These are phyloP conservation scores for Aspergillus chevalieri DNA, from an alignment of 2,329 filamentous ascomycete genomes.

Conservation along the genomic window DNA sequence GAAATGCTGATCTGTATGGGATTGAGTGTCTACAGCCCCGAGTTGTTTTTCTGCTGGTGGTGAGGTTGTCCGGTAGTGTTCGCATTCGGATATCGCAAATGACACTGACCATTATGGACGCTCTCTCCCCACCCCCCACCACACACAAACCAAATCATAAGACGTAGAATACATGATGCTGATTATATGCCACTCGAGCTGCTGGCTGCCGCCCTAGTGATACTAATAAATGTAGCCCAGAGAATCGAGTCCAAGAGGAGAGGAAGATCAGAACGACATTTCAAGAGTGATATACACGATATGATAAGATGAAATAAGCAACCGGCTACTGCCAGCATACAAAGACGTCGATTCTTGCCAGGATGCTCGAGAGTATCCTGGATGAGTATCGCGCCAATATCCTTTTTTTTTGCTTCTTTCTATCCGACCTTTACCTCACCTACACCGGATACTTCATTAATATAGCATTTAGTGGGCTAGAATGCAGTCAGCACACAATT, in stretches of 20 bases:
- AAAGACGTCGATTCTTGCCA: slow-evolving; percentile 22
- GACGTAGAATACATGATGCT: too few relatives aligned
- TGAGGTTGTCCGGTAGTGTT: background rate
- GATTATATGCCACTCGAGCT: background rate
- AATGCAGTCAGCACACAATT: slow-evolving; percentile 11
- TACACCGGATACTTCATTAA: slow-evolving; percentile 18
- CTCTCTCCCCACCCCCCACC: too few relatives aligned
- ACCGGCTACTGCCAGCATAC: slow-evolving; percentile 34
- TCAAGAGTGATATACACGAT: slow-evolving; percentile 40
- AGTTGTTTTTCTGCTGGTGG: background rate
- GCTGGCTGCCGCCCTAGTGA: background rate
- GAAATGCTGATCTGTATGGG: background rate
- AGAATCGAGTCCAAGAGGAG: background rate
- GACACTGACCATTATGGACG: background rate
- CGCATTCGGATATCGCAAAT: background rate
- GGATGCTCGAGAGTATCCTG: slow-evolving; percentile 21
- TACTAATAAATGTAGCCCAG: background rate
- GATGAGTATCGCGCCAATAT: slow-evolving; percentile 22
- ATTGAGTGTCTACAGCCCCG: background rate
- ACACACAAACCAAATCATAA: too few relatives aligned
- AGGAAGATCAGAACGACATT: slow-evolving; percentile 27
- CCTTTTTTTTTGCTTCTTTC: slow-evolving; percentile 23
- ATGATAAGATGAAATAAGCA: slow-evolving; percentile 28
- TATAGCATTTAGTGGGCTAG: slow-evolving; percentile 33
- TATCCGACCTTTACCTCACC: slow-evolving; percentile 23